Evolutionary conservation across 306 rosid species (phyloP).

Genomic region (Aeschynomene evenia): DNA sequence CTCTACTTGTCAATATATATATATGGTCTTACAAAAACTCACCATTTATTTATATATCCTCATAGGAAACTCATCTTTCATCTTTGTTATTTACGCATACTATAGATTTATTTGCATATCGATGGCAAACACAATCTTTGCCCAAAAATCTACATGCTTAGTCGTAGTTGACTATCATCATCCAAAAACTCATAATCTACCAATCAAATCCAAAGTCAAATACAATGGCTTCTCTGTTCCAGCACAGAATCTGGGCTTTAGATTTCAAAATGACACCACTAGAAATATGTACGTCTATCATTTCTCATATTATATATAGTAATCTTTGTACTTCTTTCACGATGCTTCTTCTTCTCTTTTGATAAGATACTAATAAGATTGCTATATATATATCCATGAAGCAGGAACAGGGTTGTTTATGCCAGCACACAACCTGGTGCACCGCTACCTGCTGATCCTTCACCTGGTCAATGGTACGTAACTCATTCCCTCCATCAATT

Average conservation of each 20-base stretch:
- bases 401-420: slow-evolving; percentile 45
- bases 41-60: too few relatives aligned
- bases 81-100: neutral
- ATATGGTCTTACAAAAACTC: too few relatives aligned
- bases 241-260: neutral
- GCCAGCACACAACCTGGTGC: slow-evolving; percentile 29
- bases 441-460: slow-evolving; percentile 28
- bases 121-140: slow-evolving; percentile 25
- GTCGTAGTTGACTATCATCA: neutral
- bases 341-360: neutral
- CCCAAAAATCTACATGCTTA: slow-evolving; percentile 4
- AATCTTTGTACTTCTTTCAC: neutral
- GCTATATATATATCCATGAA: neutral
- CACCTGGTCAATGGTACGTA: slow-evolving; percentile 26
- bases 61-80: too few relatives aligned
- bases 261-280: slow-evolving; percentile 2
- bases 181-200: neutral
- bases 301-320: too few relatives aligned
- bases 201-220: slow-evolving; percentile 27
- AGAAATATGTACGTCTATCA: slow-evolving; percentile 29
- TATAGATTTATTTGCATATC: neutral
- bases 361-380: neutral
- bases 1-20: too few relatives aligned
- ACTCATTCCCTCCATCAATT: neutral
- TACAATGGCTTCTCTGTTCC: neutral